Percentiles rank a stretch among this genome's conserved stretches.
Evolutionary conservation across 352 stramenopile genomes (phyloP).

Genomic region (Pythium biforme): DNA sequence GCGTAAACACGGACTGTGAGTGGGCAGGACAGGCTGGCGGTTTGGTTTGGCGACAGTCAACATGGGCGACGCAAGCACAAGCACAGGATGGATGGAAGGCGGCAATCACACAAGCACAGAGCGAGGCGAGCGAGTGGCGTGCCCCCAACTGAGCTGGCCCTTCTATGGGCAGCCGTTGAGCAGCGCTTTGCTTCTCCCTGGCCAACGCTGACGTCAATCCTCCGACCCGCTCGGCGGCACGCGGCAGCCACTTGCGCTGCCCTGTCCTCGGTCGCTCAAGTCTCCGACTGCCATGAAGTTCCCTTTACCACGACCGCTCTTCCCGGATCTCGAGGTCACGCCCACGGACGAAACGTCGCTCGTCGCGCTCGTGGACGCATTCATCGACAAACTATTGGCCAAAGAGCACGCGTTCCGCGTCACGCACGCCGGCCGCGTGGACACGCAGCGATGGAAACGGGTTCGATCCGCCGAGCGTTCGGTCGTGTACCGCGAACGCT

Average conservation of each 20-base stretch:
- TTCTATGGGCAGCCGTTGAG: background rate
- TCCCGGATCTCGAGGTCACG: slow-evolving; percentile 4
- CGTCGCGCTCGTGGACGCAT: slow-evolving; percentile 4
- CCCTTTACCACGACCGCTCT: slow-evolving; percentile 8
- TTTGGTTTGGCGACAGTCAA: background rate
- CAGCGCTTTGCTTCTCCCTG: too few species aligned
- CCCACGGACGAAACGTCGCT: background rate
- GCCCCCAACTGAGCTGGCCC: background rate
- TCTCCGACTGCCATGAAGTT: slow-evolving; percentile 10
- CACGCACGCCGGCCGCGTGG: slow-evolving; percentile 34
- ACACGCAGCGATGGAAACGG: slow-evolving; percentile 20
- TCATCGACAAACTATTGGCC: slow-evolving; percentile 11
- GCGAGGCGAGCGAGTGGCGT: too few species aligned
- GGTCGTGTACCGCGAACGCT: slow-evolving; percentile 4
- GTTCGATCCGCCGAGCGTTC: slow-evolving; percentile 2
- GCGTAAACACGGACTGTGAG: background rate
- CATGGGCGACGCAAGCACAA: background rate
- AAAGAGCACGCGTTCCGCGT: slow-evolving; percentile 8
- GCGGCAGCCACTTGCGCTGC: too few species aligned
- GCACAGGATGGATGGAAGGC: too few species aligned
- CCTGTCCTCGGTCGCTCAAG: too few species aligned
- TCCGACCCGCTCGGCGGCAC: too few species aligned
- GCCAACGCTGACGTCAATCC: too few species aligned
- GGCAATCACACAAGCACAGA: too few species aligned
- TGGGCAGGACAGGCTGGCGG: too few species aligned